Evolutionary conservation across 148 eudicot species (phyloP).

Genomic region (Persicaria maculosa): DNA sequence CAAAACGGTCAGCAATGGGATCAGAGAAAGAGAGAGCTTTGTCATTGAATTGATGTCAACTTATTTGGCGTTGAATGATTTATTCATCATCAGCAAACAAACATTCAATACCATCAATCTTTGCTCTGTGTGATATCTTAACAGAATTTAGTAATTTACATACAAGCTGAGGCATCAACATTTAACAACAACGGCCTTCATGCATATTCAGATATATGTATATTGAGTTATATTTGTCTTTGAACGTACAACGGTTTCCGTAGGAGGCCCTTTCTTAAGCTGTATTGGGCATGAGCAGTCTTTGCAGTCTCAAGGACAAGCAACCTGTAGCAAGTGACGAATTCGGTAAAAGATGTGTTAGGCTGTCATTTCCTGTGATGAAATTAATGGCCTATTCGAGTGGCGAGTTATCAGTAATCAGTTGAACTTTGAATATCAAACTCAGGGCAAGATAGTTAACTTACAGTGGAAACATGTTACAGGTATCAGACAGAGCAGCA

Average conservation of each 20-base stretch:
- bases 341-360: not conserved
- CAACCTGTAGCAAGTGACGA: not conserved
- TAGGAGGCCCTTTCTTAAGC: slow-evolving; percentile 4
- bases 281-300: not conserved
- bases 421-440: not conserved
- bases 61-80: not conserved
- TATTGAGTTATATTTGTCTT: not conserved
- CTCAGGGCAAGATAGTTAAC: not conserved
- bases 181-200: not conserved
- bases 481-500: slow-evolving; percentile 47
- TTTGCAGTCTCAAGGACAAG: not conserved
- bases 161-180: not conserved
- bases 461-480: not conserved
- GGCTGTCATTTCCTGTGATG: not conserved
- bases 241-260: not conserved
- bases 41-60: not conserved
- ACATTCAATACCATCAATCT: slow-evolving; percentile 1
- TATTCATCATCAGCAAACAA: not conserved
- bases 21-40: not conserved
- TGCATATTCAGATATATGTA: not conserved
- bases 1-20: not conserved
- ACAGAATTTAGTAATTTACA: slow-evolving; percentile 5
- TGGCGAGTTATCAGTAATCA: no score
- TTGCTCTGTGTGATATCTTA: not conserved
- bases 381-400: not conserved